Conservation (phyloP, 73 alveolate genomes). For the Paramecium sexaurelia region DNA sequence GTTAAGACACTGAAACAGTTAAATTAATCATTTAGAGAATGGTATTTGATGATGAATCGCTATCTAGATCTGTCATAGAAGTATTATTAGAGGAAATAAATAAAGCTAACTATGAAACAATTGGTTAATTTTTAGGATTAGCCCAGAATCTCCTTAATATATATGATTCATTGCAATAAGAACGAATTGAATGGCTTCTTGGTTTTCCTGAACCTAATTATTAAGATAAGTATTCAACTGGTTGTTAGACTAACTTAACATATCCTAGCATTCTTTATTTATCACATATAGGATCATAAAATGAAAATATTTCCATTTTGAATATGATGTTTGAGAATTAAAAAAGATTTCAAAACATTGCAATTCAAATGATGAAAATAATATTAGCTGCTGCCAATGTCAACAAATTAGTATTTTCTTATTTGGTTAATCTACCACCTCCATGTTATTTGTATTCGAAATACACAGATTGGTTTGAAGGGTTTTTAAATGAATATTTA, state of each 20-base stretch:
- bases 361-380: neutral
- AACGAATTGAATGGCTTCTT: conserved; percentile 42
- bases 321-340: neutral
- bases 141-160: neutral
- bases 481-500: conserved; percentile 2
- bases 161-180: neutral
- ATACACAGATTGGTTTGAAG: conserved; percentile 59
- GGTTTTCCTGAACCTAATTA: conserved; percentile 45
- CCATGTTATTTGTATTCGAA: conserved; percentile 59
- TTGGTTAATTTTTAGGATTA: neutral
- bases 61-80: neutral
- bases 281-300: neutral
- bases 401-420: neutral
- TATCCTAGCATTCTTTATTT: neutral
- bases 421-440: conserved; percentile 44
- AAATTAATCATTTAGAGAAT: neutral
- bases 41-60: neutral
- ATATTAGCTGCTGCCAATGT: neutral
- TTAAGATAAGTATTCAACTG: neutral
- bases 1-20: neutral
- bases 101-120: conserved; percentile 30
- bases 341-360: neutral
- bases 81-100: neutral
- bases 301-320: neutral
- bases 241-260: neutral